Conservation (phyloP, 352 stramenopile genomes). For the Globisporangium viniferum region DNA sequence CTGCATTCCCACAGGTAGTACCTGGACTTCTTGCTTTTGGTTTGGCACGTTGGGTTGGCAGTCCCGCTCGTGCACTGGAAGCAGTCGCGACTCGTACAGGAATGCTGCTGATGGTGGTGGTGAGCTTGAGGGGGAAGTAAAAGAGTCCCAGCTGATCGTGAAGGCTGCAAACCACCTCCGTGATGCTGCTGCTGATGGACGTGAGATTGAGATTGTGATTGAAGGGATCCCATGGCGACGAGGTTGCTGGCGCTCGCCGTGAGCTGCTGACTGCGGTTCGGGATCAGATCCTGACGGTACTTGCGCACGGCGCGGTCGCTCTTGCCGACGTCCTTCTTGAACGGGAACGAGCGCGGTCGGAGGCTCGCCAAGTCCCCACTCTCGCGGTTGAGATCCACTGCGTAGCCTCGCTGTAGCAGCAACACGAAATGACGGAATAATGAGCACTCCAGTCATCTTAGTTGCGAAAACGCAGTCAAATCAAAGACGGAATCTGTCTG, state of each 20-base stretch:
- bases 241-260: slow-evolving; percentile 38
- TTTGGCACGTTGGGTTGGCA: not conserved
- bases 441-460: not conserved
- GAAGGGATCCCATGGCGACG: slow-evolving; percentile 1
- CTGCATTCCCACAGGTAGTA: not conserved
- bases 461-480: too few species aligned
- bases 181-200: not conserved
- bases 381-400: slow-evolving; percentile 42
- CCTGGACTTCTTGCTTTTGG: slow-evolving; percentile 8
- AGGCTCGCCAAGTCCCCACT: slow-evolving; percentile 29
- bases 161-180: slow-evolving; percentile 18
- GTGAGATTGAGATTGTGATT: not conserved
- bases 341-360: slow-evolving; percentile 30
- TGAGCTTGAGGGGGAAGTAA: not conserved
- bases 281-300: slow-evolving; percentile 65
- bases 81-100: slow-evolving; percentile 48
- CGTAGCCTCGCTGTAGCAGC: slow-evolving; percentile 43
- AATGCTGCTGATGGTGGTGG: not conserved
- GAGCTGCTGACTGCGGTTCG: slow-evolving; percentile 45
- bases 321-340: slow-evolving; percentile 45
- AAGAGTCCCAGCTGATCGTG: slow-evolving; percentile 20
- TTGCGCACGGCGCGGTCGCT: slow-evolving; percentile 66
- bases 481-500: too few species aligned
- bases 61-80: slow-evolving; percentile 41
- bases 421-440: not conserved